Evolutionary conservation across 139 green algal species (phyloP), one percentile per base, ranked within the genome.

Genomic region (Chlorella sorokiniana): DNA sequence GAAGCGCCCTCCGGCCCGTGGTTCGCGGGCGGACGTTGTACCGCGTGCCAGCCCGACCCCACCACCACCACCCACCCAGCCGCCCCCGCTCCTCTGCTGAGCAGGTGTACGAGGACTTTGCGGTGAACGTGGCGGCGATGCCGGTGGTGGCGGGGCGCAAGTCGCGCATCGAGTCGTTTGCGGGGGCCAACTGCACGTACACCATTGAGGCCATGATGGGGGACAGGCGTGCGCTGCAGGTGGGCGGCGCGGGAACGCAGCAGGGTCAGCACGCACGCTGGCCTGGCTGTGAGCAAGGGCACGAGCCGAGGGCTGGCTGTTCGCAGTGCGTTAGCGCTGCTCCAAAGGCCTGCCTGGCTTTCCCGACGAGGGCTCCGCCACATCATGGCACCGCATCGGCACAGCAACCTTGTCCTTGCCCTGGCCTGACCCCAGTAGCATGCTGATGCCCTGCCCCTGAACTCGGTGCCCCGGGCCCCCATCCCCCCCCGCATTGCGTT

Each of bases 131-230:
- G 70, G 95, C 94, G 0, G 97, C 91, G 67, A 97, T 99, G 83
- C 97, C 97, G 0, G 97, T 99, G 40, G 87, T 99, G 27, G 86
- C 91, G 4, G 96, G 97, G 0, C 91, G 95, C 73, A 99, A 99
- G 89, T 96, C 89, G 20, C 86, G 88, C 11, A 86, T 94, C 25
- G 97, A 99, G 89, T 95, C 91, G 20, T 94, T 93, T 85, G 88
- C 88, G 79, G 96, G 96, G 1, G 97, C 97, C 27, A 90, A 97
- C 69, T 70, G 68, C 44, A 99, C 97, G 1, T 99, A 97, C 88
- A 99, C 97, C 11, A 99, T 99, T 52, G 97, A 99, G 85, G 97
- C 93, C 16, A 99, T 99, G 97, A 99, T 99, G 97, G 93, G 94
- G 3, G 97, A 99, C 83, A 83, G 84, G 23, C 84, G 84, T 27